Evolutionary conservation across 2,329 filamentous ascomycete genomes (phyloP).

Genomic region (Penicillium sclerotiorum): DNA sequence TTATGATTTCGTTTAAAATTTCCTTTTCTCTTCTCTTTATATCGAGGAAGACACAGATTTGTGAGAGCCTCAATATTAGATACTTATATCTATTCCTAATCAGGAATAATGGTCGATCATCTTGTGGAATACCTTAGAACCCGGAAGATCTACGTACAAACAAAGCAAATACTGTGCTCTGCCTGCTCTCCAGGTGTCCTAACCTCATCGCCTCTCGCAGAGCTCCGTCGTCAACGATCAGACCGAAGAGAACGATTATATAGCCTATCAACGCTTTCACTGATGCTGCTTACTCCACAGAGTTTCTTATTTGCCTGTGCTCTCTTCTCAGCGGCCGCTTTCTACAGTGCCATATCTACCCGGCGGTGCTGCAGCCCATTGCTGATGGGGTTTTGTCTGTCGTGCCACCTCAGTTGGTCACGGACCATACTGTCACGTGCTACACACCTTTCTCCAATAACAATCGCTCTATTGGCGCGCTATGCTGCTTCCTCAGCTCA

Average conservation of each 20-base stretch:
- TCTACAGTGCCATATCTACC: background rate
- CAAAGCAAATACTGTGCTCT: constrained; percentile 9
- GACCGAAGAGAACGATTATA: constrained; percentile 3
- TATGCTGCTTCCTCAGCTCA: too few relatives aligned
- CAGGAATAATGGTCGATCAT: constrained; percentile 14
- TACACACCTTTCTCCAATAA: too few relatives aligned
- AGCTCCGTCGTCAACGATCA: background rate
- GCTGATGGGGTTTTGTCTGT: too few relatives aligned
- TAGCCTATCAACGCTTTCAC: background rate
- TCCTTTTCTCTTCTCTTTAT: constrained; percentile 2
- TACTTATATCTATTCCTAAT: constrained; percentile 8
- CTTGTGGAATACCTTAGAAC: constrained; percentile 8
- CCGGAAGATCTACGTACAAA: constrained; percentile 13
- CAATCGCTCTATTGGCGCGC: too few relatives aligned
- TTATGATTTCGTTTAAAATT: constrained; percentile 4
- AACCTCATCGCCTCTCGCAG: background rate
- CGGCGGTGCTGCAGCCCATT: too few relatives aligned
- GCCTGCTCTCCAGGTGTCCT: background rate
- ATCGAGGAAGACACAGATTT: constrained; percentile 7
- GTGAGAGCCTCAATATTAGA: constrained; percentile 11
- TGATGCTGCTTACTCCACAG: background rate
- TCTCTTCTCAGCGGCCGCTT: constrained; percentile 7
- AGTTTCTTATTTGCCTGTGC: constrained; percentile 2
- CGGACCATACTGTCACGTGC: too few relatives aligned
- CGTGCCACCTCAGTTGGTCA: too few relatives aligned